Conservation (phyloP, 1,284 basidiomycete genomes). For the Cystobasidium slooffiae region DNA sequence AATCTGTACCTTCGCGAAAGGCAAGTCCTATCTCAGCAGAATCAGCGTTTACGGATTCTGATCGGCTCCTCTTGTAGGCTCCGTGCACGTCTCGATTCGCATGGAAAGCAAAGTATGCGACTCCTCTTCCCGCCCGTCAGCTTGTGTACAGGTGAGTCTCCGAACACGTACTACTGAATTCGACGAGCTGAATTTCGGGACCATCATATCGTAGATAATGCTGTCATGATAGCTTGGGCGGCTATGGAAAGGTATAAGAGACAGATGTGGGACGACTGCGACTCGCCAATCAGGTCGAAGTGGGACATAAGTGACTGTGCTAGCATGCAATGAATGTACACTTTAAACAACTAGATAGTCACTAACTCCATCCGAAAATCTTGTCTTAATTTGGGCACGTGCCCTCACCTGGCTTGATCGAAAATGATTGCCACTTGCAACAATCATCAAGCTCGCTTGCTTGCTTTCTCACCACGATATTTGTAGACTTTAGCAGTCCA, state of each 20-base stretch:
- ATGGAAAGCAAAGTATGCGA: slow-evolving; percentile 56
- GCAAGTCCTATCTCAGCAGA: slow-evolving; percentile 58
- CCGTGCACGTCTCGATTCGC: slow-evolving; percentile 57
- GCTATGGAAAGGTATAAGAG: slow-evolving; percentile 76
- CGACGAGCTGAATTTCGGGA: not conserved
- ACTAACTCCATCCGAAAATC: not conserved
- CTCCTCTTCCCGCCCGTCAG: slow-evolving; percentile 69
- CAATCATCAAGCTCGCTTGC: not conserved
- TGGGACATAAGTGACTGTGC: slow-evolving; percentile 71
- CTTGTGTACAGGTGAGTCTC: slow-evolving; percentile 74
- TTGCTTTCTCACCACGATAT: not conserved
- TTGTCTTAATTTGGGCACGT: slow-evolving; percentile 8
- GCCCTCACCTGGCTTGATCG: slow-evolving; percentile 2
- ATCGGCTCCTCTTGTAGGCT: slow-evolving; percentile 58
- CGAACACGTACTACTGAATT: not conserved
- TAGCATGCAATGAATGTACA: slow-evolving; percentile 17
- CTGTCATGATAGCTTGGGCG: slow-evolving; percentile 92
- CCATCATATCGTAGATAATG: slow-evolving; percentile 71
- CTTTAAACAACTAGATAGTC: not conserved
- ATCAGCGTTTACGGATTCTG: not conserved
- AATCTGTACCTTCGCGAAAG: slow-evolving; percentile 70
- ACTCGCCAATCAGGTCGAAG: slow-evolving; percentile 62
- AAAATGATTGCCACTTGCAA: not conserved
- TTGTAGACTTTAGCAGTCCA: not conserved
- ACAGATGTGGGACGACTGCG: slow-evolving; percentile 61